phyloP scores from a whole-genome alignment of 2,329 filamentous ascomycete genomes.

The Paecilomyces sp. region DNA sequence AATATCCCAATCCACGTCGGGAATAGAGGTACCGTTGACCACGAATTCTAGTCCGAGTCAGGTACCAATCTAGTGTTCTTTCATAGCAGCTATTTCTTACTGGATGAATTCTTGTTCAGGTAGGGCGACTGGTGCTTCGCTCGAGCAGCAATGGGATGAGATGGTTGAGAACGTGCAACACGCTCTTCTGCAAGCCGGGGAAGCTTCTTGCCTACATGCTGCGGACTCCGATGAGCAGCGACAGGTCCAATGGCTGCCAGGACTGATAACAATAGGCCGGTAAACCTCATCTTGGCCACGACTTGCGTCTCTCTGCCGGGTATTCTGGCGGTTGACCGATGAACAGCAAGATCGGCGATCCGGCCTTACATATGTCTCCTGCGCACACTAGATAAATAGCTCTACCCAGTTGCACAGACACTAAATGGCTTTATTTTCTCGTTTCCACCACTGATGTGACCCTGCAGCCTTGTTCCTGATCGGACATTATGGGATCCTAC shows the following conservation, averaged over 20 bases:
- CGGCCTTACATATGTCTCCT: not conserved
- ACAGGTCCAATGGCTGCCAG: not conserved
- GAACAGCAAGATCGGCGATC: not conserved
- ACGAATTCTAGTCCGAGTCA: not conserved
- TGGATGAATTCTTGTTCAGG: not conserved
- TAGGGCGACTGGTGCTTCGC: not conserved
- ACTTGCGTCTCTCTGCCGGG: not conserved
- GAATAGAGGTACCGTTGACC: constrained; percentile 35
- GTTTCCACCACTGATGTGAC: not conserved
- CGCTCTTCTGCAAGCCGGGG: not conserved
- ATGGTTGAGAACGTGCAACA: not conserved
- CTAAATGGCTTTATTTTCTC: not conserved
- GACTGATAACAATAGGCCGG: not conserved
- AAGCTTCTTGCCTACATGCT: not conserved
- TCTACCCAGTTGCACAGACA: not conserved
- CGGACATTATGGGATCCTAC: not conserved
- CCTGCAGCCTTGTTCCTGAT: not conserved
- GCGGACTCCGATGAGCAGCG: not conserved
- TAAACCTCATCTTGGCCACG: not conserved
- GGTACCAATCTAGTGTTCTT: not conserved
- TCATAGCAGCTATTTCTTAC: not conserved
- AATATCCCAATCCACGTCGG: constrained; percentile 63
- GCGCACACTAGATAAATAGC: not conserved
- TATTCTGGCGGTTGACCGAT: not conserved
- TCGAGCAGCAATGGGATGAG: not conserved